Evolutionary conservation across 495 filamentous ascomycete species (phyloP).

Genomic region (Neurospora sp.): DNA sequence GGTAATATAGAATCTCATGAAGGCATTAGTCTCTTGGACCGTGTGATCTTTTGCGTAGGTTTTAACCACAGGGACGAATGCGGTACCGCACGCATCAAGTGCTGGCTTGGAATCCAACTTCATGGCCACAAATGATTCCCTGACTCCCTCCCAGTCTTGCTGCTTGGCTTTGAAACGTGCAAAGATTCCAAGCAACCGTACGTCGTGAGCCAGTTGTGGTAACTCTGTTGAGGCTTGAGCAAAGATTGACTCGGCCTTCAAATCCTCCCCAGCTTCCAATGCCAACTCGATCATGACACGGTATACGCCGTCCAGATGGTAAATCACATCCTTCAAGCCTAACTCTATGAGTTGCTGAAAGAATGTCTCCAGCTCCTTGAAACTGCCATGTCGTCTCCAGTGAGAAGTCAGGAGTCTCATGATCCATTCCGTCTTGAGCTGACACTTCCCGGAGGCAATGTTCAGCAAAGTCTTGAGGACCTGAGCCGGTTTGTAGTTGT

Average conservation of each 20-base stretch:
- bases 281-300: constrained; percentile 32
- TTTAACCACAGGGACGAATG: constrained; percentile 37
- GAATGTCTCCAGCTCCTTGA: constrained; percentile 13
- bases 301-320: constrained; percentile 19
- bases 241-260: constrained; percentile 20
- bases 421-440: constrained; percentile 23
- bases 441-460: constrained; percentile 6
- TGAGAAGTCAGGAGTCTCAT: constrained; percentile 21
- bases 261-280: constrained; percentile 23
- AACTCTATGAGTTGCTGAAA: constrained; percentile 17
- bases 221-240: constrained; percentile 8
- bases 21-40: constrained; percentile 31
- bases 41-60: constrained; percentile 30
- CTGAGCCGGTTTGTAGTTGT: constrained; percentile 13
- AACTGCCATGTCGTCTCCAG: constrained; percentile 19
- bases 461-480: constrained; percentile 20
- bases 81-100: constrained; percentile 14
- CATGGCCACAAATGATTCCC: constrained; percentile 27
- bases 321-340: constrained; percentile 11
- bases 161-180: constrained; percentile 28
- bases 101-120: constrained; percentile 1
- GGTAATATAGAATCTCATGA: constrained; percentile 26
- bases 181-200: constrained; percentile 26
- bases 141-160: constrained; percentile 38
- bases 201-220: constrained; percentile 14